Conservation (phyloP, 345 rosid genomes). For the Ricinus communis region DNA sequence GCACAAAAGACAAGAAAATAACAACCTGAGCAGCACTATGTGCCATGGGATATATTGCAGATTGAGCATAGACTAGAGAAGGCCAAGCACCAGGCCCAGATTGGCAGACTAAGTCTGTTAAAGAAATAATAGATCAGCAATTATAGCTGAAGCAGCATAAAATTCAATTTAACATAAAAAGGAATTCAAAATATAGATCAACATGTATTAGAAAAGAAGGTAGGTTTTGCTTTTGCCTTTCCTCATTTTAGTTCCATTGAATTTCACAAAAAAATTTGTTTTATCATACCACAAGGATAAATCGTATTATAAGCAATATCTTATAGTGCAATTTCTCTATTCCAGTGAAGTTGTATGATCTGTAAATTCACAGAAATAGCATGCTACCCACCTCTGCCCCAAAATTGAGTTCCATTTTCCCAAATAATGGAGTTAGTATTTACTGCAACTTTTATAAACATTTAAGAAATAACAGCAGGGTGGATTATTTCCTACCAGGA, state of each 20-base stretch:
- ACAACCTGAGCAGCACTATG: conserved; percentile 97
- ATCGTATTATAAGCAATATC: background rate
- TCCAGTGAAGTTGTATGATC: background rate
- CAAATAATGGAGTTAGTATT: background rate
- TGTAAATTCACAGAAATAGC: conserved; percentile 11
- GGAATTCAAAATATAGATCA: background rate
- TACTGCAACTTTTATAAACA: background rate
- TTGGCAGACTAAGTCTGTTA: conserved; percentile 92
- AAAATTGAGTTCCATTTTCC: conserved; percentile 4
- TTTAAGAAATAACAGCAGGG: background rate
- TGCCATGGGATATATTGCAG: conserved; percentile 90
- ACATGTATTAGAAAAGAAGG: background rate
- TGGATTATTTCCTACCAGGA: conserved; percentile 52
- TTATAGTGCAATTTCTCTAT: background rate
- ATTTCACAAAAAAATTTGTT: background rate
- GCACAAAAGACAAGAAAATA: conserved; percentile 18
- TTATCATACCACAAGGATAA: background rate
- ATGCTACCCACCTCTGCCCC: background rate
- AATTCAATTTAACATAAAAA: conserved; percentile 15
- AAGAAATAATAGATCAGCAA: conserved; percentile 15
- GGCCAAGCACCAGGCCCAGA: conserved; percentile 99
- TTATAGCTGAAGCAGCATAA: background rate
- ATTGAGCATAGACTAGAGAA: conserved; percentile 73
- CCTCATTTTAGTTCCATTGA: background rate
- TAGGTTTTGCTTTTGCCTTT: background rate